Evolutionary conservation across 1,139 yeast species (phyloP).

Genomic region (Diutina pseudorugosa): DNA sequence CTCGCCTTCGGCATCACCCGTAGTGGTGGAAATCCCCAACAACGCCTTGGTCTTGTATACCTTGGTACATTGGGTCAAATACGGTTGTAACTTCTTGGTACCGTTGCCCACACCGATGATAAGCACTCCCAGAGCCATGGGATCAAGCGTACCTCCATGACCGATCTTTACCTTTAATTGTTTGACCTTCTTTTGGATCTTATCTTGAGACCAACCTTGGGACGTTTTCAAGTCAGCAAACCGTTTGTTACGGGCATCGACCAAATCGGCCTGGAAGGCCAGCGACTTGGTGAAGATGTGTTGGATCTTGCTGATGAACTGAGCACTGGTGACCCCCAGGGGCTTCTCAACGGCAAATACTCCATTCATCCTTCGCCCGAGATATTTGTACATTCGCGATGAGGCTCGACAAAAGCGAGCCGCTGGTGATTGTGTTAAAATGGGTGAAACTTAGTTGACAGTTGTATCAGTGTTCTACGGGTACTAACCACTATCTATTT

Average conservation of each 20-base stretch:
- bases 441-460: too few species aligned
- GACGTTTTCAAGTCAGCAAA: slow-evolving; percentile 27
- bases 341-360: slow-evolving; percentile 92
- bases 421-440: not conserved
- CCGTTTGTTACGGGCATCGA: slow-evolving; percentile 21
- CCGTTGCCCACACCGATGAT: slow-evolving; percentile 88
- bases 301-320: slow-evolving; percentile 57
- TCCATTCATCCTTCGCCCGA: slow-evolving; percentile 49
- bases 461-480: too few species aligned
- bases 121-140: slow-evolving; percentile 84
- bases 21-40: slow-evolving; percentile 83
- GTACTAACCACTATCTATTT: too few species aligned
- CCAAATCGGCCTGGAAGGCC: slow-evolving; percentile 45
- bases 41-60: slow-evolving; percentile 77
- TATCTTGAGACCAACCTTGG: slow-evolving; percentile 34
- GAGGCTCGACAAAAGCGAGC: not conserved
- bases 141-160: slow-evolving; percentile 97
- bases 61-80: slow-evolving; percentile 60
- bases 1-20: slow-evolving; percentile 90
- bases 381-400: slow-evolving; percentile 9
- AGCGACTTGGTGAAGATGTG: slow-evolving; percentile 46
- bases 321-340: slow-evolving; percentile 69
- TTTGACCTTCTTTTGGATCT: slow-evolving; percentile 33
- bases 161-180: slow-evolving; percentile 77
- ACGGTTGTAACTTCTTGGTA: slow-evolving; percentile 66